Base-by-base conservation (phyloP, 305 asterid genomes). In the Fraxinus platypoda region DNA sequence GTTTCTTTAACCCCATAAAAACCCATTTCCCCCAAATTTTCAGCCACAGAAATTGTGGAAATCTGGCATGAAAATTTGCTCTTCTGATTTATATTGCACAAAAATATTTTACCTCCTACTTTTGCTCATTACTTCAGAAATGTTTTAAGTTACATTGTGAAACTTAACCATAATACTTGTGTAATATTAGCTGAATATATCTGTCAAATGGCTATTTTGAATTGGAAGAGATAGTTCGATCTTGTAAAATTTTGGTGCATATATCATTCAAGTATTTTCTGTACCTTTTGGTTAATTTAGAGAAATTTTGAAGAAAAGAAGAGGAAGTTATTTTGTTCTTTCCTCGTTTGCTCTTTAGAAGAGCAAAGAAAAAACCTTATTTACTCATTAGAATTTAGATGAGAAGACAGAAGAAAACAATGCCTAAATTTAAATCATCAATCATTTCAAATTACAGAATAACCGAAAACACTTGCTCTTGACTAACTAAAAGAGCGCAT, bases 161-260 rank as follows among this genome's bases (percentile, higher is more conserved):
- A 57, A 57, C 68, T 57, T 57, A 57, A 57, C 13, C 13, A 57
- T 57, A 6, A 57, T 57, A 19, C 28, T 19, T 0, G 28, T 21
- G 11, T 57, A 19, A 57, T 19, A 57, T 19, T 57, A 57, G 68
- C 28, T 19, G 13, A 57, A 57, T 19, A 57, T 19, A 57, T 21
- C 68, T 57, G 26, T 57, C 68, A 57, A 57, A 57, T 57, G 68
- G 68, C 62, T 33, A 52, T 75, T 82, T 57, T 76, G 81, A 52
- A 76, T 31, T 6, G 74, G 33, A 79, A 78, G 46, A 68, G 77
- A 62, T 57, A 43, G 79, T 26, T 28, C 35, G 26, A 26, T 76
- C 52, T 28, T 78, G 78, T 76, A 46, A 26, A 84, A 43, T 33
- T 23, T 77, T 77, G 75, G 12, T 35, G 23, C 33, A 64, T 70